These are phyloP conservation scores for Trametes versicolor DNA, from an alignment of 1,284 basidiomycete genomes.

Conservation along the genomic window DNA sequence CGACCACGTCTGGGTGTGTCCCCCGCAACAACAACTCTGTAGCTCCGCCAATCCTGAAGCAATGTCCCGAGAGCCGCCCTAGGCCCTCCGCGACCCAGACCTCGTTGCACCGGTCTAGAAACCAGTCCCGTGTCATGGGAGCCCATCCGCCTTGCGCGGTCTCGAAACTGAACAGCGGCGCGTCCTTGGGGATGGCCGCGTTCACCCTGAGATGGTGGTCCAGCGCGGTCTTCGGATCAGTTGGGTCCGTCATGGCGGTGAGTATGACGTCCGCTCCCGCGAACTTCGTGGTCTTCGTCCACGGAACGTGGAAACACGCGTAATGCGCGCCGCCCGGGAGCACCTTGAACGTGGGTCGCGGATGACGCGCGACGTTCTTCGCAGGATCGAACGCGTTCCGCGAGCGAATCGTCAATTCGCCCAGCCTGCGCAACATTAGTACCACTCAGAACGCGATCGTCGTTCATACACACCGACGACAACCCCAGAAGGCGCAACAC, in stretches of 20 bases:
- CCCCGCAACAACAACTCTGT: constrained; percentile 40
- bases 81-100: constrained; percentile 28
- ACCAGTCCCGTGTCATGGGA: constrained; percentile 26
- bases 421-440: constrained; percentile 14
- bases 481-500: not conserved
- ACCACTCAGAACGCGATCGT: not conserved
- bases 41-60: constrained; percentile 44
- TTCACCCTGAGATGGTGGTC: constrained; percentile 20
- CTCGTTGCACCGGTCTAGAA: constrained; percentile 29
- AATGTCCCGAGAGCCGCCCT: constrained; percentile 35
- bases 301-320: constrained; percentile 21
- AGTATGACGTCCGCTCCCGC: constrained; percentile 26
- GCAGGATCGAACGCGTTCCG: constrained; percentile 7
- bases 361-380: constrained; percentile 9
- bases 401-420: constrained; percentile 25
- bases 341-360: not conserved
- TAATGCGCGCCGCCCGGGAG: constrained; percentile 7
- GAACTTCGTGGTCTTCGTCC: constrained; percentile 26
- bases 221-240: constrained; percentile 21
- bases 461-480: not conserved
- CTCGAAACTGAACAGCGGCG: constrained; percentile 29
- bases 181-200: constrained; percentile 6
- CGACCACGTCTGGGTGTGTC: constrained; percentile 40
- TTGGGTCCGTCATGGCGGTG: constrained; percentile 10
- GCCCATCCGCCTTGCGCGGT: constrained; percentile 12